Percentiles rank a stretch among this genome's conserved stretches.
Conservation (phyloP, 2,329 filamentous ascomycete genomes). For the Truncatella angustata region DNA sequence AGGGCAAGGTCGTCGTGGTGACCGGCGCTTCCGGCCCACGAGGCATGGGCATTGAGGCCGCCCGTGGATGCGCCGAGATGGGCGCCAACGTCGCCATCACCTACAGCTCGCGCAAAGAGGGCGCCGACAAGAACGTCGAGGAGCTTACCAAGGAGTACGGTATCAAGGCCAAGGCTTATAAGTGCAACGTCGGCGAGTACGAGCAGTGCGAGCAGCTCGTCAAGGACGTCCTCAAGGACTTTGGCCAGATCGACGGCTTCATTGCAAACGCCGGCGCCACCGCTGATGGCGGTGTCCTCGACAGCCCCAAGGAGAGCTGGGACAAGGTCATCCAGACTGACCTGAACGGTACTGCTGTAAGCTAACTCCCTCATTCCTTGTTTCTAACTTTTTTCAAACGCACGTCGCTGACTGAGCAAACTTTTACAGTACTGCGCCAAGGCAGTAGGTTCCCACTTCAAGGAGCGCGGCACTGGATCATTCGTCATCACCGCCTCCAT, state of each 20-base stretch:
- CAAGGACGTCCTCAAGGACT: constrained; percentile 67
- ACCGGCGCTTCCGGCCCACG: constrained; percentile 68
- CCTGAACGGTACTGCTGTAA: constrained; percentile 57
- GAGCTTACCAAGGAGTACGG: constrained; percentile 66
- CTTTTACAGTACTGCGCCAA: constrained; percentile 52
- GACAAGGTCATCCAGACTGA: constrained; percentile 58
- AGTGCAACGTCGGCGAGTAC: constrained; percentile 56
- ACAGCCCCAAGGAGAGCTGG: constrained; percentile 56
- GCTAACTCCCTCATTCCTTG: background rate
- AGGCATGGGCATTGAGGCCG: constrained; percentile 69
- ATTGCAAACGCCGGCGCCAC: constrained; percentile 70
- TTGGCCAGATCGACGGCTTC: constrained; percentile 72
- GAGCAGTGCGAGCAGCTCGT: constrained; percentile 51
- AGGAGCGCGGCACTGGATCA: constrained; percentile 57
- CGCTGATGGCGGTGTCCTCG: constrained; percentile 54
- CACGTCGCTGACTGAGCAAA: background rate
- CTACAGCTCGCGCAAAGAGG: constrained; percentile 68
- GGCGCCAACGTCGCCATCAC: constrained; percentile 71
- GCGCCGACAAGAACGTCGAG: constrained; percentile 63
- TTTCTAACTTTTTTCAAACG: background rate
- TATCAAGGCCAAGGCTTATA: constrained; percentile 63
- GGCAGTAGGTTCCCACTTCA: constrained; percentile 58
- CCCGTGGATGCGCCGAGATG: constrained; percentile 68
- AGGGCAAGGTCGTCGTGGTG: constrained; percentile 70
- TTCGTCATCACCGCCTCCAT: constrained; percentile 66